Base-by-base conservation (phyloP, 2,329 filamentous ascomycete genomes). In the Neonectria ditissima region DNA sequence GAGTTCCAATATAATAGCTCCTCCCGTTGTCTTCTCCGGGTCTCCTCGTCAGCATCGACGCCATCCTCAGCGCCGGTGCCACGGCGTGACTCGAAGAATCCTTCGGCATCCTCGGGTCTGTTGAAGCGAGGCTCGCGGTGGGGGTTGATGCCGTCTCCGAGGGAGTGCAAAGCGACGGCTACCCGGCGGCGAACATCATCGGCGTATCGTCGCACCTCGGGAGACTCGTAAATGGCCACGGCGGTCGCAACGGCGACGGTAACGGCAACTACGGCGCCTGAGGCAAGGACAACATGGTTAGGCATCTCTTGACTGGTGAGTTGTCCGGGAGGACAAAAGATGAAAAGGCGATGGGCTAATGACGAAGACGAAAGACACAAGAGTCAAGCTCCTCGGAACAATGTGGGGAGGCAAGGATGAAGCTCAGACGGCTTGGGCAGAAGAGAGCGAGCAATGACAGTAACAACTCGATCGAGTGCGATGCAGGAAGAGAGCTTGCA, bases 1-100 rank as follows among this genome's bases (percentile, higher is more conserved):
- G 84, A 81, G 71, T 91, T 91, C 88, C 88, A 91, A 70, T 89
- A 90, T 76, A 90, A 80, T 63, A 91, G 74, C 76, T 91, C 88
- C 70, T 90, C 88, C 39, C 88, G 83, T 74, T 91, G 88, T 62
- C 86, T 81, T 68, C 85, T 84, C 56, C 85, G 83, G 22, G 83
- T 86, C 67, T 87, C 88, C 55, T 89, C 87, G 68, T 91, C 88
- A 59, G 87, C 88, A 34, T 89, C 88, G 22, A 90, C 83, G 16
- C 81, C 85, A 1, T 79, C 73, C 32, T 84, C 80, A 54, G 77
- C 78, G 18, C 78, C 78, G 4, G 69, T 69, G 20, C 76, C 79
- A 26, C 80, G 79, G n/a, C 82, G 79, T 9, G 86, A 87, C 69
- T 84, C 78, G 59, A 89, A 73, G 72, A 90, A 90, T 9, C 87